Evolutionary conservation across 1,284 basidiomycete species (phyloP), one percentile per base, ranked within the genome.

Genomic region (Malassezia brasiliensis): DNA sequence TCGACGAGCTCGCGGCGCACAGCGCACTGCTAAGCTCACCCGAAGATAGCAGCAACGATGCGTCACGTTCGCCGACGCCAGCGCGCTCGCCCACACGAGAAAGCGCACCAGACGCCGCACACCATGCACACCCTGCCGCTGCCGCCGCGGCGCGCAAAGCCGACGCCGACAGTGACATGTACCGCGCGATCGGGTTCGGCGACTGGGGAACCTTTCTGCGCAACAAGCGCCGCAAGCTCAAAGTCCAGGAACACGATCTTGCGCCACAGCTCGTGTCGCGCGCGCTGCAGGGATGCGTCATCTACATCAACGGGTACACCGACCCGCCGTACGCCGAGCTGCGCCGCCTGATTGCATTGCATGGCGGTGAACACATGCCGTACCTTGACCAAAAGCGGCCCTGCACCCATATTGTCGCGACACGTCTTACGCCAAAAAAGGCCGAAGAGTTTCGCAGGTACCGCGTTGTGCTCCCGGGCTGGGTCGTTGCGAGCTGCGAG

Each of bases 341-440:
- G 1, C 81, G 88, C 3, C 79, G 84, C 61, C 78, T 96, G 52
- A 84, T 96, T 36, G 77, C 93, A 2, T 79, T 83, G 52, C 81
- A 93, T 64, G 93, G 90, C 7, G 91, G 90, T 3, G 77, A 81
- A 14, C 89, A 85, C 59, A 84, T 88, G 52, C 83, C 90, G 0
- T 91, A 90, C 72, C 79, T 93, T 20, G 86, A 87, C 73, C 83
- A 80, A 74, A 89, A 90, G 72, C 49, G 56, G 14, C 61, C 66
- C 10, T 59, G 60, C 37, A 90, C 88, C 0, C 89, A 91, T 71
- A 85, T 96, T 62, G 79, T 98, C 52, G 91, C 93, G 0, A 86
- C 85, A 54, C 85, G 87, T 20, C 80, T 98, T 32, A 96, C 93
- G 0, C 84, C 89, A 0, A 83, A 84, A 50, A 96, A 96, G 76